These are phyloP conservation scores for Penicillium janthinellum DNA, from an alignment of 2,329 filamentous ascomycete species.

Conservation along the genomic window DNA sequence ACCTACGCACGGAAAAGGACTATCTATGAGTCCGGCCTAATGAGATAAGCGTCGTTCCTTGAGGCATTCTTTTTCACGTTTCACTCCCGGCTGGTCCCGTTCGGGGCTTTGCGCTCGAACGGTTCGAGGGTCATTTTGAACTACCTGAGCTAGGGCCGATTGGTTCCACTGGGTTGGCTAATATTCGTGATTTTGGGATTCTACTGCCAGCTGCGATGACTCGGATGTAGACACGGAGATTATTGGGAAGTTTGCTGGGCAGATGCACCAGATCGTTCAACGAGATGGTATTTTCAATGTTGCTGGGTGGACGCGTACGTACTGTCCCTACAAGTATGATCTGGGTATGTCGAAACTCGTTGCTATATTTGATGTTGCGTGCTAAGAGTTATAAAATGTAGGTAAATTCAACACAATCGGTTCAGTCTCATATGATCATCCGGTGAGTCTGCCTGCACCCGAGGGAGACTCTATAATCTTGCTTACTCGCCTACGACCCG, in stretches of 20 bases:
- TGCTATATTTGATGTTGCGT: neutral
- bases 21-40: neutral
- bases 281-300: neutral
- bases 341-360: neutral
- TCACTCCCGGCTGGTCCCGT: neutral
- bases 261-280: neutral
- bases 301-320: neutral
- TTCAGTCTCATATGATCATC: neutral
- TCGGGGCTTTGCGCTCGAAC: neutral
- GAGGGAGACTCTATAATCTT: neutral
- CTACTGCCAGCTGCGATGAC: neutral
- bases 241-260: neutral
- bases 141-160: neutral
- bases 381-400: neutral
- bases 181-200: neutral
- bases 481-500: neutral
- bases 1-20: neutral
- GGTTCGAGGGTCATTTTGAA: neutral
- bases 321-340: neutral
- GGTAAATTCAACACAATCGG: conserved; percentile 1
- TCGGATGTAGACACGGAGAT: neutral
- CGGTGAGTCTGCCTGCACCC: neutral
- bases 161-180: neutral
- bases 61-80: neutral
- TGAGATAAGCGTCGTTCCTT: neutral